These are phyloP conservation scores for Atkinsonella texensis DNA, from an alignment of 2,329 filamentous ascomycete species.

Conservation along the genomic window DNA sequence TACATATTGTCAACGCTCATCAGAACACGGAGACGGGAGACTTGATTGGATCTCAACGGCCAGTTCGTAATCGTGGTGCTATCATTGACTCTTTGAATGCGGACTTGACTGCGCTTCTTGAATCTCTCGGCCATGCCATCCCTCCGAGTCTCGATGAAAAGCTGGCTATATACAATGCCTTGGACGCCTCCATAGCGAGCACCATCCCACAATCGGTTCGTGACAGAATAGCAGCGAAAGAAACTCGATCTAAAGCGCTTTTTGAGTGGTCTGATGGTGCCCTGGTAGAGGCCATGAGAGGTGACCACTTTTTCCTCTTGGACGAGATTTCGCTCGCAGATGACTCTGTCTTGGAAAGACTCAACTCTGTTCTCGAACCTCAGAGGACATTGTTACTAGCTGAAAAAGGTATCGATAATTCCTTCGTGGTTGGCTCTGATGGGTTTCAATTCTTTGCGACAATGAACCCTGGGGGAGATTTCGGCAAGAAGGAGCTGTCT, in stretches of 20 bases:
- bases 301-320: conserved; percentile 80
- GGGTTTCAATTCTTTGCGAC: conserved; percentile 96
- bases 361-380: conserved; percentile 94
- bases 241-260: conserved; percentile 62
- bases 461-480: conserved; percentile 98
- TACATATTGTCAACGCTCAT: conserved; percentile 92
- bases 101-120: conserved; percentile 43
- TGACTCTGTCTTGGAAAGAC: conserved; percentile 87
- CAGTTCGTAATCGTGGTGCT: conserved; percentile 71
- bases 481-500: conserved; percentile 94
- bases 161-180: conserved; percentile 40
- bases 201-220: conserved; percentile 37
- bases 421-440: conserved; percentile 59
- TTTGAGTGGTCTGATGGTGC: conserved; percentile 97
- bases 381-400: conserved; percentile 77
- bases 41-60: conserved; percentile 87
- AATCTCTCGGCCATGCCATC: conserved; percentile 25
- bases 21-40: conserved; percentile 98
- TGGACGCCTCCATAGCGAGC: conserved; percentile 34
- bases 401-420: conserved; percentile 81
- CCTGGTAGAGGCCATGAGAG: conserved; percentile 85
- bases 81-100: conserved; percentile 53
- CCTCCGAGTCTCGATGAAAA: conserved; percentile 40
- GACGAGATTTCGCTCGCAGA: conserved; percentile 97
- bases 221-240: conserved; percentile 33